Evolutionary conservation across 305 asterid genomes (phyloP).

Genomic region (Vinca major): DNA sequence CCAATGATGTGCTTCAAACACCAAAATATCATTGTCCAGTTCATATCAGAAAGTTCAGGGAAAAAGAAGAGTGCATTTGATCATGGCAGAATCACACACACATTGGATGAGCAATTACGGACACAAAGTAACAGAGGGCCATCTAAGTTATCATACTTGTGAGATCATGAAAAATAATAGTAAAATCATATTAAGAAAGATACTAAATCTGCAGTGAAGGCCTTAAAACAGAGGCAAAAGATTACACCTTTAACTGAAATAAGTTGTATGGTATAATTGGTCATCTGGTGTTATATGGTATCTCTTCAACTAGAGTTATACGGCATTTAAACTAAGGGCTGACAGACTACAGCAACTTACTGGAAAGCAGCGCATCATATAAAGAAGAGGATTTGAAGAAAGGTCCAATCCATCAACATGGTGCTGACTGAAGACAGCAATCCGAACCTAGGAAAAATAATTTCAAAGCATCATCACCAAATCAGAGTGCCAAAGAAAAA

Average conservation of each 20-base stretch:
- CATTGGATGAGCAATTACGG: not conserved
- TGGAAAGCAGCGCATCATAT: constrained; percentile 99
- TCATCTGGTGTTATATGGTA: not conserved
- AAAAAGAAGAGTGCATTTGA: not conserved
- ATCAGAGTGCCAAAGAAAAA: not conserved
- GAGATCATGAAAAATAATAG: not conserved
- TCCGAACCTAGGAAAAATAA: constrained; percentile 61
- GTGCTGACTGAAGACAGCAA: constrained; percentile 95
- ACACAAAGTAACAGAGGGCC: not conserved
- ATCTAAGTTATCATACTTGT: not conserved
- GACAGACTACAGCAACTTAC: constrained; percentile 29
- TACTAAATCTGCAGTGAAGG: not conserved
- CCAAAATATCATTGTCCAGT: not conserved
- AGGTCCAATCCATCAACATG: constrained; percentile 98
- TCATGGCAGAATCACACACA: not conserved
- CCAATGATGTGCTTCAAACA: not conserved
- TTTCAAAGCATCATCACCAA: not conserved
- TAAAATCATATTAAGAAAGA: not conserved
- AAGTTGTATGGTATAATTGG: not conserved
- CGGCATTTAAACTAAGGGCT: not conserved
- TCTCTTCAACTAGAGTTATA: not conserved
- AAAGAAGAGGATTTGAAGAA: constrained; percentile 89
- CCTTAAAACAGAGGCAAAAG: no score
- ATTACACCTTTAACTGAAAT: not conserved
- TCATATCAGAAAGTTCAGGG: not conserved